Evolutionary conservation across 2,329 filamentous ascomycete species (phyloP), one percentile per base, ranked within the genome.

Genomic region (Gnomoniopsis smithogilvyi): DNA sequence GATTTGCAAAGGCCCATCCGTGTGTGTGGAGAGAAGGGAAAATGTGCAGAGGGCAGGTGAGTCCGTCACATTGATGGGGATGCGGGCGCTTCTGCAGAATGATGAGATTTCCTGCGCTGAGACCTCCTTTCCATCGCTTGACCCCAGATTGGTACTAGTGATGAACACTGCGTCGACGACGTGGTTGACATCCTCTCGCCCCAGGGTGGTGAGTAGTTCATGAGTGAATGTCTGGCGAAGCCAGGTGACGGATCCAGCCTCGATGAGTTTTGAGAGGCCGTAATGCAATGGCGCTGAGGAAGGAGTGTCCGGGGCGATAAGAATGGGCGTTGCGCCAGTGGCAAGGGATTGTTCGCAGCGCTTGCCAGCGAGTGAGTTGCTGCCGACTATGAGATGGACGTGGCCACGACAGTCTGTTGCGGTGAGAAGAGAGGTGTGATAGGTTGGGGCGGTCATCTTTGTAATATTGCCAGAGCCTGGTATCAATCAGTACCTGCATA

Each of bases 101-200:
- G 77, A 79, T 0, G 91, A 91, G 63, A 97, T 89, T 63, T 85
- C 84, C 33, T 62, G 50, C 14, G 60, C 60, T 19, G 60, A 59
- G 12, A 45, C 17, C 8, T 65, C 70, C 67, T 17, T 26, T 14
- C 33, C 41, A 11, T 34, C 51, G 24, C 36, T 11, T 2, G 36
- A 24, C 17, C 24, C 15, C 15, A n/a, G 26, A 24, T 38, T 49
- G 47, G n/a, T 57, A 65, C 76, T 71, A 1, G 92, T 96, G 41
- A 98, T 87, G 73, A 98, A 98, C 43, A 99, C 95, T 57, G 90
- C 90, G 72, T 99, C 95, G 17, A 96, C 94, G 4, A 96, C 85
- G 56, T 76, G 70, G 63, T 84, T 87, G 11, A 96, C 87, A 59
- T 96, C 91, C 45, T 85, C 81, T 54, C 95, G 83, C n/a, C 95